Evolutionary conservation across 495 filamentous ascomycete species (phyloP), one percentile per base, ranked within the genome.

Genomic region (Parmelia sp.): DNA sequence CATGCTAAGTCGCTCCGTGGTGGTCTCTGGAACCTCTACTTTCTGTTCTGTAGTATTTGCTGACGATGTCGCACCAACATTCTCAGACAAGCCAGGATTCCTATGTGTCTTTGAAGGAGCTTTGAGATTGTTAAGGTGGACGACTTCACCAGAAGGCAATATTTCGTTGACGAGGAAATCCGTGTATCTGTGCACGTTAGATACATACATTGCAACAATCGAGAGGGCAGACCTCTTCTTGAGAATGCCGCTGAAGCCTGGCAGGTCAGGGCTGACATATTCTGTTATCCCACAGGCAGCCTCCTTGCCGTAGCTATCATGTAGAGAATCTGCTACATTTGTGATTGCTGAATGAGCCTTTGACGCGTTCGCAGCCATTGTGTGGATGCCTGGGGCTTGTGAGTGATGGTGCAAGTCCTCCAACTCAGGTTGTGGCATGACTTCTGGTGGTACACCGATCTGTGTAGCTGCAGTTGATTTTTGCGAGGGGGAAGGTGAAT

Each of bases 141-240:
- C 70, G 4, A 96, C 92, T 57, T 85, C 77, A 17, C 92, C 93
- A 71, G 86, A 82, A 15, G 86, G 87, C 19, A 82, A 74, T 67
- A 98, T 94, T 76, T 98, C 94, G 72, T 96, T 91, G 63, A 98
- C 94, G 57, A 93, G 77, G 74, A 98, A 98, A 72, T 98, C 94
- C 19, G 92, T 96, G 75, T 91, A 98, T 68, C 91, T 94, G 65
- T 33, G 45, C 45, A 35, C 64, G 66, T 64, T 66, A 67, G 45
- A 44, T 40, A 31, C 6, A 27, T 37, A 14, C 49, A 57, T n/a
- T 21, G 23, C 21, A 42, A 29, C 42, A 21, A 36, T 51, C 14
- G 8, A 45, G 42, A n/a, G 40, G 14, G 61, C 71, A 65, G 71
- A 86, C 83, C 84, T 78, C 68, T 85, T 82, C 73, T 87, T 87